Evolutionary conservation across 2,329 filamentous ascomycete genomes (phyloP).

Genomic region (Coniochaeta prunicola): DNA sequence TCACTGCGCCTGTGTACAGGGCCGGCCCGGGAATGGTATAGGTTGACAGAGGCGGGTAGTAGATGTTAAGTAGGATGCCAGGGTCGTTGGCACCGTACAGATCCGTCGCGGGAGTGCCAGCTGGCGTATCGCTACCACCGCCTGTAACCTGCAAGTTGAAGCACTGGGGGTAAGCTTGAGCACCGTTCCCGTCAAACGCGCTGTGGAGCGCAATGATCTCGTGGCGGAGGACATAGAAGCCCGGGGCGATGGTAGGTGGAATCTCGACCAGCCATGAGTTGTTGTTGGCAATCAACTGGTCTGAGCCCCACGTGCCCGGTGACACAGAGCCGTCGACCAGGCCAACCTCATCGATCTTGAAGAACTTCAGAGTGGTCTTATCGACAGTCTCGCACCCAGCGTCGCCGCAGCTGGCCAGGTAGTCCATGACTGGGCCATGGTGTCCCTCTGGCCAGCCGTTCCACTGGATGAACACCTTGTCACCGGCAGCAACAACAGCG

Average conservation of each 20-base stretch:
- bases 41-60: not conserved
- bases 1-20: constrained; percentile 2
- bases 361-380: constrained; percentile 2
- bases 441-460: constrained; percentile 9
- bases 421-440: constrained; percentile 1
- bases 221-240: constrained; percentile 44
- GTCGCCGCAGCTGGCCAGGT: constrained; percentile 1
- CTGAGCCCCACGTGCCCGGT: constrained; percentile 25
- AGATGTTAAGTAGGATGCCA: constrained; percentile 4
- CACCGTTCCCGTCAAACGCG: constrained; percentile 30
- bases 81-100: not conserved
- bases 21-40: constrained; percentile 5
- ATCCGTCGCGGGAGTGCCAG: not conserved
- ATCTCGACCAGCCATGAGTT: constrained; percentile 41
- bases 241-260: constrained; percentile 33
- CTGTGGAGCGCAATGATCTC: constrained; percentile 45
- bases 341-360: constrained; percentile 2
- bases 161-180: constrained; percentile 47
- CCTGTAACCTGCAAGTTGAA: constrained; percentile 51
- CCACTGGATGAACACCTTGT: constrained; percentile 21
- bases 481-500: constrained; percentile 21
- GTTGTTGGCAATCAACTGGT: constrained; percentile 40
- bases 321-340: constrained; percentile 22
- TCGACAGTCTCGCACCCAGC: constrained; percentile 2
- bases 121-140: constrained; percentile 21